A percentile compares a stretch with the other conserved stretches of the same genome.
Conservation (phyloP, 202 grass and related monocot genomes). For the Panicum hallii region DNA sequence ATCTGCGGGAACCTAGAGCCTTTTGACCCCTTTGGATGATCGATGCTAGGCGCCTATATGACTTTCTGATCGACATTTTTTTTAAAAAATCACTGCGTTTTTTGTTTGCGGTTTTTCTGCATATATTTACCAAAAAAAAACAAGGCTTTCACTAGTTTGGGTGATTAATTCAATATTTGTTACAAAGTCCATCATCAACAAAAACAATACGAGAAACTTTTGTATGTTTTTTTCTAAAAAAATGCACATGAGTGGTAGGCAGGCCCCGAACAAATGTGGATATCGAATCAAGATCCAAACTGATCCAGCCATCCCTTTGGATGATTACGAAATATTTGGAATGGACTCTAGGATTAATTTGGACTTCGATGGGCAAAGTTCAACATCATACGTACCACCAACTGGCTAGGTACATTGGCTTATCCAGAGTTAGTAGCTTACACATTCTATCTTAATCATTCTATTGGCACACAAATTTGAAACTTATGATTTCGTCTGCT, state of each 20-base stretch:
- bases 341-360: neutral
- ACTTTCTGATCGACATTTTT: neutral
- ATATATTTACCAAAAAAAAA: no score
- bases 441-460: neutral
- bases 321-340: neutral
- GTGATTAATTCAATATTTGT: neutral
- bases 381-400: neutral
- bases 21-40: neutral
- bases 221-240: no score
- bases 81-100: no score
- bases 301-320: neutral
- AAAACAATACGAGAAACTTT: neutral
- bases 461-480: neutral
- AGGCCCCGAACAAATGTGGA: neutral
- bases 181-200: neutral
- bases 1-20: neutral
- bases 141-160: no score
- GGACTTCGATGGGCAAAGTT: neutral
- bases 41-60: neutral
- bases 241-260: no score
- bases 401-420: neutral
- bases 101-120: no score
- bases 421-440: neutral
- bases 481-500: neutral
- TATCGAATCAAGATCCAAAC: no score